Conservation (phyloP, 139 green algal genomes). For the Tetratostichococcus sp. region DNA sequence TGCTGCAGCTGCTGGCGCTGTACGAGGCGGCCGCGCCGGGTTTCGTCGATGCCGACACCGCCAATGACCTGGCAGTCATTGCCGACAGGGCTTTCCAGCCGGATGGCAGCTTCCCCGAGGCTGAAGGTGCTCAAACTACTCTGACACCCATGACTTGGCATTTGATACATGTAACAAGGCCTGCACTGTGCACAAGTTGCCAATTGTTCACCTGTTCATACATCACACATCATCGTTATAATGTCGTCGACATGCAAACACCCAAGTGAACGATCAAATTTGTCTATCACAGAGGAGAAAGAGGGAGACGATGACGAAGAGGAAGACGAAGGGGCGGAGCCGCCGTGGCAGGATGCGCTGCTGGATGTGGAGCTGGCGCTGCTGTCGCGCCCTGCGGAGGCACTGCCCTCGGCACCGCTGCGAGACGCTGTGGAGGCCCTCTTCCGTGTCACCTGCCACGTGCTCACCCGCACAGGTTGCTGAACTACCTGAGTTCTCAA, state of each 20-base stretch:
- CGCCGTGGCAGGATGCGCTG: constrained; percentile 68
- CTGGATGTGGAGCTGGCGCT: constrained; percentile 71
- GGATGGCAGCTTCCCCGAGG: not conserved
- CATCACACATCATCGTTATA: too few relatives aligned
- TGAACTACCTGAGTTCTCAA: too few relatives aligned
- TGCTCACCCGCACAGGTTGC: constrained; percentile 36
- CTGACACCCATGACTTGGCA: not conserved
- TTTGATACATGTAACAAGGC: too few relatives aligned
- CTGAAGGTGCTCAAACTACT: not conserved
- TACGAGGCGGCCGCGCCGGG: constrained; percentile 46
- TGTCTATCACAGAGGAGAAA: too few relatives aligned
- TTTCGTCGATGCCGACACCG: constrained; percentile 40
- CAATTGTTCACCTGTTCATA: too few relatives aligned
- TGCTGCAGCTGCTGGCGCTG: constrained; percentile 60
- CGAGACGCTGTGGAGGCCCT: constrained; percentile 59
- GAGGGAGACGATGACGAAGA: not conserved
- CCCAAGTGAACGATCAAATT: too few relatives aligned
- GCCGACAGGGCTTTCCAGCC: constrained; percentile 23
- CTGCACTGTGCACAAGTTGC: too few relatives aligned
- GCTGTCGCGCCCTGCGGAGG: constrained; percentile 37
- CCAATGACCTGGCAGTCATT: constrained; percentile 34
- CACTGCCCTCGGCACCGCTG: constrained; percentile 59
- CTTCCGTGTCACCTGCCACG: constrained; percentile 40
- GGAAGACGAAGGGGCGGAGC: constrained; percentile 11
- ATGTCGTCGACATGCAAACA: too few relatives aligned